Evolutionary conservation across 1,284 basidiomycete genomes (phyloP).

Genomic region (Fomitopsis palustris): DNA sequence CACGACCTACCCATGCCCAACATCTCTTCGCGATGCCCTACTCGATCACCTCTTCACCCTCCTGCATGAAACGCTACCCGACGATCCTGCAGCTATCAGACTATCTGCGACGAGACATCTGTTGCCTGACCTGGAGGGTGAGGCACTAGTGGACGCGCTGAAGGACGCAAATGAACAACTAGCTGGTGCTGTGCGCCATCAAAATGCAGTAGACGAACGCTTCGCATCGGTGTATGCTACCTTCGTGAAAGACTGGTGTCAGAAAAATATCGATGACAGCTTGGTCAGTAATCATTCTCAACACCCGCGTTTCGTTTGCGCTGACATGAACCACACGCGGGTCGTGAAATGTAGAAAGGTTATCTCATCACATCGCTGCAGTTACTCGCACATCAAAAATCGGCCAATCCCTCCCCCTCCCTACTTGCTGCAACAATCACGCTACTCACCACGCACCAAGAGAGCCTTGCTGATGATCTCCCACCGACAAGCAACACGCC

Average conservation of each 20-base stretch:
- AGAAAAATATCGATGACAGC: constrained; percentile 41
- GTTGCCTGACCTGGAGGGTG: constrained; percentile 35
- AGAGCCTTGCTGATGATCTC: constrained; percentile 19
- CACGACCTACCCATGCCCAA: constrained; percentile 50
- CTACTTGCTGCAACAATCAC: constrained; percentile 47
- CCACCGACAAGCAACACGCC: constrained; percentile 28
- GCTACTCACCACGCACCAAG: constrained; percentile 31
- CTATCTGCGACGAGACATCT: constrained; percentile 49
- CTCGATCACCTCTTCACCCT: constrained; percentile 54
- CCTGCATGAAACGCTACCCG: constrained; percentile 41
- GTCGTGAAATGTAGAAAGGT: constrained; percentile 32
- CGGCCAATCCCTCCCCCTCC: constrained; percentile 28
- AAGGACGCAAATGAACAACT: constrained; percentile 58
- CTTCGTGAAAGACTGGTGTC: constrained; percentile 58
- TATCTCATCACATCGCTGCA: constrained; percentile 55
- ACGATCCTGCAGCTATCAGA: constrained; percentile 47
- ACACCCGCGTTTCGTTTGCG: not conserved
- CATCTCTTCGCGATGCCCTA: constrained; percentile 41
- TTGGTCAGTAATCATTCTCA: constrained; percentile 43
- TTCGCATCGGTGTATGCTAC: constrained; percentile 48
- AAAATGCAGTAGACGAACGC: constrained; percentile 24
- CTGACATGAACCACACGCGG: constrained; percentile 2
- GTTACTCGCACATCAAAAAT: constrained; percentile 34
- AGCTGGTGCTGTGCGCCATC: constrained; percentile 26
- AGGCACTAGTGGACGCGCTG: constrained; percentile 53